These are phyloP conservation scores for Scedosporium minutisporum DNA, from an alignment of 2,329 filamentous ascomycete species.

Conservation along the genomic window DNA sequence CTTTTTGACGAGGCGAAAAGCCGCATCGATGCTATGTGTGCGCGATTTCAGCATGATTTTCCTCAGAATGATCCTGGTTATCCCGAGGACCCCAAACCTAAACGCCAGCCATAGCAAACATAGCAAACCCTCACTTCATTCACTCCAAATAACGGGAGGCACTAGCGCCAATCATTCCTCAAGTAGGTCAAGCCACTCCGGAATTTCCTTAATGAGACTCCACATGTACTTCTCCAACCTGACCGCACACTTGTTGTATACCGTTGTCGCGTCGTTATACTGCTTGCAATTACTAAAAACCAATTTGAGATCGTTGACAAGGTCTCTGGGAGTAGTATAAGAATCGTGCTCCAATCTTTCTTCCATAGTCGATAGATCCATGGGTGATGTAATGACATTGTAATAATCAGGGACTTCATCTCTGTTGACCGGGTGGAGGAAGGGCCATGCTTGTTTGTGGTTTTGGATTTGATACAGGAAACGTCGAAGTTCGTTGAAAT, in stretches of 20 bases:
- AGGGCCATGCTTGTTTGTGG: conserved; percentile 87
- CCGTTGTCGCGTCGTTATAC: conserved; percentile 93
- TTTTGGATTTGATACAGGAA: conserved; percentile 94
- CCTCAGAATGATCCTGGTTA: too few relatives aligned
- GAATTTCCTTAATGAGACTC: conserved; percentile 81
- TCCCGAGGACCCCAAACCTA: too few relatives aligned
- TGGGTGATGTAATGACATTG: conserved; percentile 94
- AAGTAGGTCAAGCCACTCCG: conserved; percentile 69
- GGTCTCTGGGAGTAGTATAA: conserved; percentile 86
- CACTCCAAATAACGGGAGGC: too few relatives aligned
- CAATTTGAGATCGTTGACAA: conserved; percentile 77
- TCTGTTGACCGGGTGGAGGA: conserved; percentile 83
- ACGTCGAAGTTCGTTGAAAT: conserved; percentile 88
- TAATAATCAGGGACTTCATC: conserved; percentile 98
- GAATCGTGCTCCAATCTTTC: conserved; percentile 86
- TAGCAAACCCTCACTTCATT: too few relatives aligned
- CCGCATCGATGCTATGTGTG: too few relatives aligned
- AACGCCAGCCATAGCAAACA: too few relatives aligned
- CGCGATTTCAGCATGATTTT: too few relatives aligned
- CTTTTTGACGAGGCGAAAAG: too few relatives aligned
- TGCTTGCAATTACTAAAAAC: conserved; percentile 91
- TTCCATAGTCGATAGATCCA: conserved; percentile 96
- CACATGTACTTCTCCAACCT: conserved; percentile 94
- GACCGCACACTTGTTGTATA: conserved; percentile 90
- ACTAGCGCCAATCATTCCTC: too few relatives aligned